Percentiles rank a stretch among this genome's conserved stretches.
Conservation (phyloP, 1,284 basidiomycete genomes). For the Schizophyllum amplum region DNA sequence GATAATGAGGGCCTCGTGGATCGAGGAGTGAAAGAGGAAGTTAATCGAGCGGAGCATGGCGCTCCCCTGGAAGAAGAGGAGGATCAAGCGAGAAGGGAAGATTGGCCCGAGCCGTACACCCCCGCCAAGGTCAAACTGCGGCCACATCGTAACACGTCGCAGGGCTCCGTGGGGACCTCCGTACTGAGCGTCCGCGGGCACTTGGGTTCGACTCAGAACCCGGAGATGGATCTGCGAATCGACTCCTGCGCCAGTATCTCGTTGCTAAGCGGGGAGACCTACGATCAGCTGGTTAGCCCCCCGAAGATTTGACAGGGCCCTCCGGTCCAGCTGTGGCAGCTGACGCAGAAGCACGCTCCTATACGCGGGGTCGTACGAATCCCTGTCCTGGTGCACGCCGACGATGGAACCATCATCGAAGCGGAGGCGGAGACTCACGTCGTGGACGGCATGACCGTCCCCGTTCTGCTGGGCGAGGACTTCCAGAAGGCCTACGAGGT, state of each 20-base stretch:
- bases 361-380: background rate
- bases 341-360: background rate
- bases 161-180: too few species aligned
- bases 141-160: too few species aligned
- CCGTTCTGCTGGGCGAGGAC: slow-evolving; percentile 6
- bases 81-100: too few species aligned
- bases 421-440: slow-evolving; percentile 4
- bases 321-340: background rate
- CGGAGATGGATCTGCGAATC: background rate
- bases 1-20: too few species aligned
- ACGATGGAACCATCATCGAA: background rate
- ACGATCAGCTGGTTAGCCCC: background rate
- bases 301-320: background rate
- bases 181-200: background rate
- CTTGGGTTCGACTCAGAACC: background rate
- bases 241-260: background rate
- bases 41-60: too few species aligned
- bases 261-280: background rate
- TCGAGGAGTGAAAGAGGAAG: too few species aligned
- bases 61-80: too few species aligned
- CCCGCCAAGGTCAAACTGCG: too few species aligned
- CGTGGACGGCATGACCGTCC: slow-evolving; percentile 4
- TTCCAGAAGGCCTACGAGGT: slow-evolving; percentile 3
- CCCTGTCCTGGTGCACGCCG: background rate
- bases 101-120: too few species aligned